Conservation (phyloP, 140 eudicot species). For the Cichorium intybus region DNA sequence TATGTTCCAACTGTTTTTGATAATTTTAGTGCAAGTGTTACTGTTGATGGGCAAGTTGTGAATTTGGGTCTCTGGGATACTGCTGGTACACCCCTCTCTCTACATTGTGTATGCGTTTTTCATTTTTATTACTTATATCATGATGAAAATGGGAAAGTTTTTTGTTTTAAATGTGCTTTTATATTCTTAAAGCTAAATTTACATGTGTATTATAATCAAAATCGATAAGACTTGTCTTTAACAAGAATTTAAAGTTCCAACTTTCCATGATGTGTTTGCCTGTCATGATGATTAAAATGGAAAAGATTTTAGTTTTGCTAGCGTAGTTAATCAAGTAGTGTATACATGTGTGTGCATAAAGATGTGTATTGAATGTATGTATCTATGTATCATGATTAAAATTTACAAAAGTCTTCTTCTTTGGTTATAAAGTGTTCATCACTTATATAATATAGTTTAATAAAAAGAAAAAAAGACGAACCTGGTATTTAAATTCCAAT, state of each 20-base stretch:
- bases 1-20: constrained; percentile 86
- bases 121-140: background rate
- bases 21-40: constrained; percentile 75
- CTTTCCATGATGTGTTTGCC: no score
- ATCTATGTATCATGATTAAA: background rate
- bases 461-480: no score
- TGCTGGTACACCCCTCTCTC: constrained; percentile 50
- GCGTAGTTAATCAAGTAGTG: background rate
- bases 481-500: no score
- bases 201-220: background rate
- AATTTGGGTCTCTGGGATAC: constrained; percentile 86
- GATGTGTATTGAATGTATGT: background rate
- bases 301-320: background rate
- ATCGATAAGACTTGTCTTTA: background rate
- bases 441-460: background rate
- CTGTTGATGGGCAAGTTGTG: constrained; percentile 69
- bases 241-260: no score
- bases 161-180: background rate
- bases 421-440: background rate
- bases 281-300: no score
- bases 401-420: background rate
- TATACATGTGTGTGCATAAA: background rate
- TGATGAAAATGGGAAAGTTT: background rate
- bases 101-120: background rate
- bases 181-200: background rate